These are phyloP conservation scores for Aspergillus versicolor DNA, from an alignment of 2,329 filamentous ascomycete genomes.

Conservation along the genomic window DNA sequence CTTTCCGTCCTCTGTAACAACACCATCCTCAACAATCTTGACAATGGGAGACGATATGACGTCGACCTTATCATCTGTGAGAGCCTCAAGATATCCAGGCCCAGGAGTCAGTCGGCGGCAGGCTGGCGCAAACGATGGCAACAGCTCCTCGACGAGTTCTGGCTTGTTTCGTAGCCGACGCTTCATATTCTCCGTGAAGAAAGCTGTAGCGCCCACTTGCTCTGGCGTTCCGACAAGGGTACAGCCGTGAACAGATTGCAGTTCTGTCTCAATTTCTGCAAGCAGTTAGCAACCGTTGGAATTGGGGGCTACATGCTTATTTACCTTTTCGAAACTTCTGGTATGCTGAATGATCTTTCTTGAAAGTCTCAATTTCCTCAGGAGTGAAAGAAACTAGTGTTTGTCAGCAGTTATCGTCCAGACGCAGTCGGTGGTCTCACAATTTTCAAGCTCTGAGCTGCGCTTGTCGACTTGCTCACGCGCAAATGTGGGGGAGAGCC, in stretches of 20 bases:
- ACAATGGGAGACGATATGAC: slow-evolving; percentile 58
- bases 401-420: slow-evolving; percentile 4
- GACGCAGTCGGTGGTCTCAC: slow-evolving; percentile 10
- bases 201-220: slow-evolving; percentile 23
- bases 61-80: slow-evolving; percentile 60
- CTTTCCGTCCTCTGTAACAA: slow-evolving; percentile 35
- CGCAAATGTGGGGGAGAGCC: slow-evolving; percentile 31
- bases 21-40: slow-evolving; percentile 31
- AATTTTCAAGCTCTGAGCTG: slow-evolving; percentile 27
- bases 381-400: slow-evolving; percentile 29
- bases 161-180: slow-evolving; percentile 34
- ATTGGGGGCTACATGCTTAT: background rate
- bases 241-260: slow-evolving; percentile 33
- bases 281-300: background rate
- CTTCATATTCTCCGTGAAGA: slow-evolving; percentile 35
- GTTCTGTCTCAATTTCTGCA: slow-evolving; percentile 31
- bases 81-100: slow-evolving; percentile 57
- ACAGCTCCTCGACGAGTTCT: slow-evolving; percentile 34
- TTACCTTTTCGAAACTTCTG: slow-evolving; percentile 37
- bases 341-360: slow-evolving; percentile 30
- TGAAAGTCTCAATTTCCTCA: slow-evolving; percentile 34
- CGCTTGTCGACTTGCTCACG: slow-evolving; percentile 29
- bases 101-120: slow-evolving; percentile 47
- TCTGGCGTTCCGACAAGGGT: slow-evolving; percentile 30
- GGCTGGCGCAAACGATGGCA: slow-evolving; percentile 31